These are phyloP conservation scores for Colletotrichum horii DNA, from an alignment of 2,329 filamentous ascomycete species.

Conservation along the genomic window DNA sequence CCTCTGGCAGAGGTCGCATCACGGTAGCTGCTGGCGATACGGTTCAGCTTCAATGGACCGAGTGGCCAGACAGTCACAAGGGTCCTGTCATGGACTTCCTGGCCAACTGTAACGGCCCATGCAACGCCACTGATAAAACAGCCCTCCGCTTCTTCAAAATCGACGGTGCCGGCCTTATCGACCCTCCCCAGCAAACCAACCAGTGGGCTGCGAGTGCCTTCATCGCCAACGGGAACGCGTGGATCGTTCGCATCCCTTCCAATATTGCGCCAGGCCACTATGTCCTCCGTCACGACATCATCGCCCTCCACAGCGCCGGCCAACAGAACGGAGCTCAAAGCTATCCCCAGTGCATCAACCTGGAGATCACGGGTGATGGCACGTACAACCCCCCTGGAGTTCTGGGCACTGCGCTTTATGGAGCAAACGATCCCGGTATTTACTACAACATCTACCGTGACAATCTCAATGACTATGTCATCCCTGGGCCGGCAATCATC, in stretches of 20 bases:
- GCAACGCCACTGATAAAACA: conserved; percentile 44
- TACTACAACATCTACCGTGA: conserved; percentile 56
- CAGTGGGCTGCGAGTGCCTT: conserved; percentile 49
- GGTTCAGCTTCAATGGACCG: conserved; percentile 53
- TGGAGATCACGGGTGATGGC: conserved; percentile 57
- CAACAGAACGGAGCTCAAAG: conserved; percentile 49
- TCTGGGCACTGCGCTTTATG: conserved; percentile 58
- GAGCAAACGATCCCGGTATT: conserved; percentile 56
- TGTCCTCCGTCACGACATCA: conserved; percentile 60
- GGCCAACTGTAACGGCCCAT: conserved; percentile 46
- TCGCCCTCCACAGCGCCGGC: conserved; percentile 54
- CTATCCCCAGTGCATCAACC: conserved; percentile 60
- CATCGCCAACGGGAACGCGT: conserved; percentile 55
- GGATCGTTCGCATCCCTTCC: conserved; percentile 53
- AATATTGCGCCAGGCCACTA: conserved; percentile 56
- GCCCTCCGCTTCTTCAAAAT: conserved; percentile 53
- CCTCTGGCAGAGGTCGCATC: conserved; percentile 43
- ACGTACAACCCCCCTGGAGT: conserved; percentile 51
- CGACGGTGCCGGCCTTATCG: conserved; percentile 41
- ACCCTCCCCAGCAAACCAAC: conserved; percentile 31
- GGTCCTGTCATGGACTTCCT: conserved; percentile 54
- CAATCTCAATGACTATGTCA: conserved; percentile 25
- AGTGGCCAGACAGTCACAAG: conserved; percentile 54
- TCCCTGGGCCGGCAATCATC: conserved; percentile 34
- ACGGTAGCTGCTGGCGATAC: conserved; percentile 48